phyloP scores from a whole-genome alignment of 2,329 filamentous ascomycete species.

The Cryoendolithus antarcticus region DNA sequence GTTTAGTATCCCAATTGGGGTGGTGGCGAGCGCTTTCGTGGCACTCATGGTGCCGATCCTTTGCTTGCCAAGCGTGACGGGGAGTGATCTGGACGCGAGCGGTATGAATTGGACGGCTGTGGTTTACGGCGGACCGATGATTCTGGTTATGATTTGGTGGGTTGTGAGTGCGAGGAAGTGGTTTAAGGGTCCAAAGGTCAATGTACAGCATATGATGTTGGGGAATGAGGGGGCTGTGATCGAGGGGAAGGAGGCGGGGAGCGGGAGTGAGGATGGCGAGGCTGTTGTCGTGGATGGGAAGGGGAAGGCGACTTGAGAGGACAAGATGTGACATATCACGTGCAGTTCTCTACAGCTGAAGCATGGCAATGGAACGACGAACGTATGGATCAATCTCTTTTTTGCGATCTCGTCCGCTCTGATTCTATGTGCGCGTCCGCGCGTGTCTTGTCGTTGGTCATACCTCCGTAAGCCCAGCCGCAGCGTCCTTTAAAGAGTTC shows the following conservation, averaged over 20 bases:
- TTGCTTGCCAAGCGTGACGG: constrained; percentile 49
- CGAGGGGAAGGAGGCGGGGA: neutral
- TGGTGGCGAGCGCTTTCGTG: constrained; percentile 46
- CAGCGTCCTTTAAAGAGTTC: too few species aligned
- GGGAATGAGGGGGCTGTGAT: constrained; percentile 1
- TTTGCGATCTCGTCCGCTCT: too few species aligned
- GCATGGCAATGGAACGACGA: too few species aligned
- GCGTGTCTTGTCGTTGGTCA: too few species aligned
- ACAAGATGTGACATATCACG: too few species aligned
- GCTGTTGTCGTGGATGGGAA: neutral
- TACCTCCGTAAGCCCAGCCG: too few species aligned
- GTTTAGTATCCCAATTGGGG: constrained; percentile 45
- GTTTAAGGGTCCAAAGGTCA: constrained; percentile 61
- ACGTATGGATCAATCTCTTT: too few species aligned
- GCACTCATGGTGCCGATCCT: constrained; percentile 56
- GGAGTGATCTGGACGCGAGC: constrained; percentile 38
- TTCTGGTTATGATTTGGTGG: constrained; percentile 47
- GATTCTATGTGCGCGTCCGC: too few species aligned
- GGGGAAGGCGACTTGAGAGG: too few species aligned
- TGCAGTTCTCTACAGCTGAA: too few species aligned
- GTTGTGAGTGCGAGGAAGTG: constrained; percentile 50
- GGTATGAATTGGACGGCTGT: constrained; percentile 59
- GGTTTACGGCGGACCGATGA: constrained; percentile 54
- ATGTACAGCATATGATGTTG: constrained; percentile 41
- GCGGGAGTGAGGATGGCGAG: neutral